Evolutionary conservation across 2,329 filamentous ascomycete species (phyloP).

Genomic region (Cordyceps militaris): DNA sequence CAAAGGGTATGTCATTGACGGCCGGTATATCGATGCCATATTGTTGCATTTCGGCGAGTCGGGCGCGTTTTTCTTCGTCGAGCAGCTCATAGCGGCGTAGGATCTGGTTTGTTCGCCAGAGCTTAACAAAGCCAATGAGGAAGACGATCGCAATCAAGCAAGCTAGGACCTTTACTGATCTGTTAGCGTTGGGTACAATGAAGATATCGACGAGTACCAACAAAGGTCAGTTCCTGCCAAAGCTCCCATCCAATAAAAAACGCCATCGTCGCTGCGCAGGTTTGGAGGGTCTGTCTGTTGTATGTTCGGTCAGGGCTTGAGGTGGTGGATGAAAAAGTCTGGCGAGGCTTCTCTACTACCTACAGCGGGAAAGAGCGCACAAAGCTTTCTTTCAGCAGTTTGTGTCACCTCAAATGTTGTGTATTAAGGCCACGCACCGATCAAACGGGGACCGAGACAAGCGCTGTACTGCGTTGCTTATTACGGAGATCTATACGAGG

Average conservation of each 20-base stretch:
- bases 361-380: slow-evolving; percentile 1
- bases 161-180: slow-evolving; percentile 56
- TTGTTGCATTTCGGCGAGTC: slow-evolving; percentile 45
- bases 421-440: not conserved
- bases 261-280: slow-evolving; percentile 26
- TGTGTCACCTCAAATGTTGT: not conserved
- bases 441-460: not conserved
- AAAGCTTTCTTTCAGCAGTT: not conserved
- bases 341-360: not conserved
- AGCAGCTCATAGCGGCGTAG: slow-evolving; percentile 53
- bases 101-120: slow-evolving; percentile 53
- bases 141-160: slow-evolving; percentile 66
- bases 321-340: not conserved
- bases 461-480: too few species aligned
- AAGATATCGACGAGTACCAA: slow-evolving; percentile 39
- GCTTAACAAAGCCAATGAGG: slow-evolving; percentile 57
- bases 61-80: slow-evolving; percentile 57
- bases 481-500: too few species aligned
- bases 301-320: not conserved
- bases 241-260: slow-evolving; percentile 68
- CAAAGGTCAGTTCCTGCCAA: slow-evolving; percentile 88
- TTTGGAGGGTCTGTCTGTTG: slow-evolving; percentile 23
- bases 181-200: not conserved
- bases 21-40: slow-evolving; percentile 39
- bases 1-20: slow-evolving; percentile 68